Conservation (phyloP, 1,139 yeast genomes). For the Diutina ranongensis region DNA sequence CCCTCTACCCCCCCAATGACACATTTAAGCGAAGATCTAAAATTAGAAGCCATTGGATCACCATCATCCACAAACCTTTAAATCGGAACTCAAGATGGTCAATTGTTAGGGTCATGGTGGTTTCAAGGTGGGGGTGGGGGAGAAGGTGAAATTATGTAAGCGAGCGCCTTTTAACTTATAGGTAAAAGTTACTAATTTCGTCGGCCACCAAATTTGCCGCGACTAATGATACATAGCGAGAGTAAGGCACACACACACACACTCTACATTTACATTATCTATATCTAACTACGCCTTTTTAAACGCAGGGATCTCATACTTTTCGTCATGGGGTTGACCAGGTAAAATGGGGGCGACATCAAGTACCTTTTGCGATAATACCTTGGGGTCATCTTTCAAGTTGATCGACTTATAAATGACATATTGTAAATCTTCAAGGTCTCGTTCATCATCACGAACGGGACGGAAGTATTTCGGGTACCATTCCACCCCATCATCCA, state of each 20-base stretch:
- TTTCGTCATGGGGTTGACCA: constrained; percentile 54
- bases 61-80: too few relatives aligned
- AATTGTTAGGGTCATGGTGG: neutral
- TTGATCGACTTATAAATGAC: constrained; percentile 46
- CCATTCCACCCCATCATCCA: constrained; percentile 69
- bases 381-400: constrained; percentile 32
- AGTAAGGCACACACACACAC: too few relatives aligned
- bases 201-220: neutral
- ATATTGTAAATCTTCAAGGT: constrained; percentile 40
- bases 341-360: constrained; percentile 68
- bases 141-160: too few relatives aligned
- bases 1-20: too few relatives aligned
- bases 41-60: too few relatives aligned
- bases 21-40: too few relatives aligned
- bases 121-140: neutral
- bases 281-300: constrained; percentile 21
- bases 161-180: too few relatives aligned
- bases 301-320: constrained; percentile 60
- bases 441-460: constrained; percentile 1
- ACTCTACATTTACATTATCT: neutral
- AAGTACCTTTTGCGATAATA: constrained; percentile 42
- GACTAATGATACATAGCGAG: too few relatives aligned
- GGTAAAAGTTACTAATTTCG: too few relatives aligned
- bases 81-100: neutral
- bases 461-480: constrained; percentile 63